Evolutionary conservation across 257 asterid species (phyloP).

Genomic region (Haberlea rhodopensis): DNA sequence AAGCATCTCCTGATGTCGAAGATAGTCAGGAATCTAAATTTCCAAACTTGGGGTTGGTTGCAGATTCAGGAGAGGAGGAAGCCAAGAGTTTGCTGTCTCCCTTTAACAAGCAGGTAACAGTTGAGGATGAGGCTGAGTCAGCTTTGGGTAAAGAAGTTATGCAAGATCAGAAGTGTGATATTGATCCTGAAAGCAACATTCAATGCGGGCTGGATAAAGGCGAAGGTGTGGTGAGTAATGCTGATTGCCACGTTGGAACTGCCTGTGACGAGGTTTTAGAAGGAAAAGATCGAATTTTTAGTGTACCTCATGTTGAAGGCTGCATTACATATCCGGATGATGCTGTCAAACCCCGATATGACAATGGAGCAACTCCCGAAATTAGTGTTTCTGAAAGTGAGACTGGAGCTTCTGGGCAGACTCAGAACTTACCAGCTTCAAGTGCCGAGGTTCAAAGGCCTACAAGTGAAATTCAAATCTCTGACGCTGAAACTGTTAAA

Average conservation of each 20-base stretch:
- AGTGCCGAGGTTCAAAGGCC: constrained; percentile 11
- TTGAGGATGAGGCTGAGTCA: too few species aligned
- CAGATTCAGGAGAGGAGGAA: too few species aligned
- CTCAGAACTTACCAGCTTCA: constrained; percentile 29
- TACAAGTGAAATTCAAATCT: constrained; percentile 24
- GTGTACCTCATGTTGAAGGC: constrained; percentile 25
- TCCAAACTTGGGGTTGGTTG: too few species aligned
- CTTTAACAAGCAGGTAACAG: too few species aligned
- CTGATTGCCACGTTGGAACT: constrained; percentile 26
- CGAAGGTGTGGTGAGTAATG: constrained; percentile 15
- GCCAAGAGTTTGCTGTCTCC: too few species aligned
- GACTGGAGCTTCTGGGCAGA: constrained; percentile 27
- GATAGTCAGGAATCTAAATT: too few species aligned
- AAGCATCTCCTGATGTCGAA: too few species aligned
- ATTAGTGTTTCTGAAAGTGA: constrained; percentile 24
- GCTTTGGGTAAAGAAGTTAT: too few species aligned
- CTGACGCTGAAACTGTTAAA: constrained; percentile 27
- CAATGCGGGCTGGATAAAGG: too few species aligned
- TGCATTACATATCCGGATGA: constrained; percentile 28
- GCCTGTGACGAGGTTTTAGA: constrained; percentile 25
- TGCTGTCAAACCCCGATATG: constrained; percentile 18
- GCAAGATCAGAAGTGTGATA: too few species aligned
- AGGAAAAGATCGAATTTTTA: constrained; percentile 22
- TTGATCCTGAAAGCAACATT: too few species aligned
- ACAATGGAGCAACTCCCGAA: constrained; percentile 22